Base-by-base conservation (phyloP, 176 grass and related monocot species). In the Avena atlantica region DNA sequence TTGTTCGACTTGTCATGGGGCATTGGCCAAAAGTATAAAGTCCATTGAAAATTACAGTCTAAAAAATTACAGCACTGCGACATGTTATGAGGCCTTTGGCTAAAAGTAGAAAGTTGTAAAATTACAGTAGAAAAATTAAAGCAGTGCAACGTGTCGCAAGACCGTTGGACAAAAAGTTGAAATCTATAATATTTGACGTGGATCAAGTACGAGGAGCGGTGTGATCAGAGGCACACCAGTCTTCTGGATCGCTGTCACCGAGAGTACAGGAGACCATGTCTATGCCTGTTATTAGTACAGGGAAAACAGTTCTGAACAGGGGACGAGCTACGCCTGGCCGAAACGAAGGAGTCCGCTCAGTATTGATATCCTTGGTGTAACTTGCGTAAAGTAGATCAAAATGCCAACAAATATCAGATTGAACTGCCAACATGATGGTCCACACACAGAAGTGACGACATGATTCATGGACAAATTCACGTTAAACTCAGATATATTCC, bases 381-480 rank as follows among this genome's bases (percentile, higher is more conserved):
- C 47, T 29, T 16, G 51, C 25, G 4, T 7, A 76, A 76, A 17
- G 14, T 25, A 51, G 20, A 75, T 27, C 48, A 31, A 76, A 76
- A 76, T 77, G 15, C 27, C 25, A 0, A 56, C 8, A 31, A 19
- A 55, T 17, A 29, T 53, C 24, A 20, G 27, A 65, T 63, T 12
- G 5, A 65, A 65, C 12, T 65, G 12, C 62, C 12, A 65, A 29
- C 4, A 4, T 50, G 63, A 69, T 71, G 16, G 17, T 57, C 55
- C 52, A 5, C 55, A 20, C 55, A 20, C 51, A 53, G 49, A 64
- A 64, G 23, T 25, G 5, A 23, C 10, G 27, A 25, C 8, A 15
- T 50, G 48, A 69, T 71, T 72, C 44, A 72, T 72, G 6, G 4
- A 72, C 81, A 83, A 83, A 45, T 59, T 24, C 20, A 44, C 60